Evolutionary conservation across 2,329 filamentous ascomycete species (phyloP), one percentile per base, ranked within the genome.

Genomic region (Dryadomyces sulphureus): DNA sequence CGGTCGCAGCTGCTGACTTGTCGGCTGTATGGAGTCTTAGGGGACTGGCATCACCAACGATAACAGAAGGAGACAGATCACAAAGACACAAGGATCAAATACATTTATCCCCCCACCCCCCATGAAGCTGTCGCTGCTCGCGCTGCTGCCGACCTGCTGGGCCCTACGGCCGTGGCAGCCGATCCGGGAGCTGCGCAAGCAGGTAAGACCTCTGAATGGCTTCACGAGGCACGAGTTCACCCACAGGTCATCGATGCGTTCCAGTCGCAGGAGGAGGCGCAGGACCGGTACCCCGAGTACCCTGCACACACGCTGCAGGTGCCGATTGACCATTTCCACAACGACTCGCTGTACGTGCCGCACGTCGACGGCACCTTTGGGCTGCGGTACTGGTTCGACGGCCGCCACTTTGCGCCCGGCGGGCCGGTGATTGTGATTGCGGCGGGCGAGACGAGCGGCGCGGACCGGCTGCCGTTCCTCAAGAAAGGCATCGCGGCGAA

Each of bases 311-410:
- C 61, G 43, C 54, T 70, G 32, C 57, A 58, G 16, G 70, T 73
- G 4, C 73, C 73, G 16, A 67, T 93, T 30, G 86, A 94, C 60
- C 84, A 92, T 58, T 93, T 92, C 64, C 84, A 84, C 62, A 86
- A 90, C 56, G 81, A 88, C 46, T 74, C 77, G 2, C 66, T 69
- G 42, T 93, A 93, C 57, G 83, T 81, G 59, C 85, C 87, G 32
- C 86, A 93, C 60, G 76, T 72, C 8, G 66, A 81, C 53, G 79
- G 61, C 22, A 73, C 64, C 1, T 94, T 87, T 60, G 62, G 75
- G 20, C 65, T 90, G 41, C 75, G 85, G 11, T 94, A 92, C 65
- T 93, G 81, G 81, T 87, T 90, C 54, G 86, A 93, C 56, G 76
- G 79, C 1, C 73, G 72, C 39, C 72, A 84, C 64, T 93, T 93